A percentile compares a stretch with the other conserved stretches of the same genome.
These are phyloP conservation scores for Exophiala spinifera DNA, from an alignment of 2,329 filamentous ascomycete species.

Conservation along the genomic window DNA sequence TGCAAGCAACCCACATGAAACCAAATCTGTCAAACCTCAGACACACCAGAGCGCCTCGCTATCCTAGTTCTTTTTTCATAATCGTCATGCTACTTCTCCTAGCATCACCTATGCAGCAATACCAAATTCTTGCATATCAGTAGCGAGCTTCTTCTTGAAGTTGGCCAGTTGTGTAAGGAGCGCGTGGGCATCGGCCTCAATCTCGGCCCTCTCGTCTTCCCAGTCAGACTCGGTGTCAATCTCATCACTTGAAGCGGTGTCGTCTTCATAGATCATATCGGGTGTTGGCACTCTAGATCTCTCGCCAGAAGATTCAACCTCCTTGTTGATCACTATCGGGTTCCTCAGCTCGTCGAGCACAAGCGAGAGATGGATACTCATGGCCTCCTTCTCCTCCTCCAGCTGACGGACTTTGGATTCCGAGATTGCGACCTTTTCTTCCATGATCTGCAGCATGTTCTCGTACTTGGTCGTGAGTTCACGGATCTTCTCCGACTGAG, in stretches of 20 bases:
- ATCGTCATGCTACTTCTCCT: constrained; percentile 1
- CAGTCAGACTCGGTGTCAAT: constrained; percentile 54
- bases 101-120: constrained; percentile 13
- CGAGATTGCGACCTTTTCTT: constrained; percentile 36
- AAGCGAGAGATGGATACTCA: constrained; percentile 82
- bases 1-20: no score
- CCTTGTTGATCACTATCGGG: constrained; percentile 65
- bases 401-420: constrained; percentile 65
- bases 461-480: constrained; percentile 91
- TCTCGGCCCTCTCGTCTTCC: constrained; percentile 55
- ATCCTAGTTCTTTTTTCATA: not conserved
- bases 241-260: constrained; percentile 39
- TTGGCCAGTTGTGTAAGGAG: constrained; percentile 75
- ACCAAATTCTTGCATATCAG: constrained; percentile 54
- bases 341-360: constrained; percentile 85
- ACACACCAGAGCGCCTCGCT: constrained; percentile 15
- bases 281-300: constrained; percentile 24
- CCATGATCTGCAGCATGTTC: constrained; percentile 48
- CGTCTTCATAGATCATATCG: constrained; percentile 31
- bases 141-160: constrained; percentile 81
- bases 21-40: not conserved
- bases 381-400: constrained; percentile 63
- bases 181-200: constrained; percentile 81
- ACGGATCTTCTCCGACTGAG: constrained; percentile 80
- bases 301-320: constrained; percentile 20